Evolutionary conservation across 148 eudicot genomes (phyloP), one percentile per base, ranked within the genome.

Genomic region (Gaultheria prostrata): DNA sequence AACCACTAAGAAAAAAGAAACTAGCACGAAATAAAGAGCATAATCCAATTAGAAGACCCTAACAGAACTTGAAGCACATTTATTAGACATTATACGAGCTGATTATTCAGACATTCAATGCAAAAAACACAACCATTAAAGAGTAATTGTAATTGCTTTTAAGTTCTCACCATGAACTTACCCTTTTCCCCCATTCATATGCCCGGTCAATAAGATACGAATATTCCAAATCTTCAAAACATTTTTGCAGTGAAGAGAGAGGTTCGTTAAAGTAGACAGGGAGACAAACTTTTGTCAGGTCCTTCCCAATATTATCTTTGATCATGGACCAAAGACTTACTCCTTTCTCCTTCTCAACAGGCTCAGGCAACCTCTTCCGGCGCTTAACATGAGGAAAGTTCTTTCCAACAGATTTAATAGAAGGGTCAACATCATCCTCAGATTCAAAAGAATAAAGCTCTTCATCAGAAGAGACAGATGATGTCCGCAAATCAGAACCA

Each of bases 251-350:
- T 49, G 86, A 86, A 39, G 88, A 86, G 81, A 86, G 82, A 21
- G 88, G 86, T 71, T 86, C 88, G 84, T 86, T 86, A 57, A 86
- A 86, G 78, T 86, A 86, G 30, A 86, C 88, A 32, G 88, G 88
- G 69, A 86, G 88, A 79, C 88, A 86, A 51, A 86, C 80, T 80
- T 86, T 86, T 11, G 80, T 86, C 50, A 86, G 88, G 54, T 86
- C 88, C 77, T 86, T 86, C 72, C 88, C 88, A 57, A 86, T 86
- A 70, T 86, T 86, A 79, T 86, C 88, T 79, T 86, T 86, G 43
- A 86, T 86, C 85, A 86, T 67, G 54, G 88, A 86, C 88, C 88
- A 86, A 46, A 86, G 82, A 83, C 83, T 86, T 12, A 86, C 61
- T 80, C 86, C 88, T 50, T 45, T 80, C 79, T 86, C 88, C 70